Evolutionary conservation across 2,329 filamentous ascomycete species (phyloP), one percentile per base, ranked within the genome.

Genomic region (Alternaria panax): DNA sequence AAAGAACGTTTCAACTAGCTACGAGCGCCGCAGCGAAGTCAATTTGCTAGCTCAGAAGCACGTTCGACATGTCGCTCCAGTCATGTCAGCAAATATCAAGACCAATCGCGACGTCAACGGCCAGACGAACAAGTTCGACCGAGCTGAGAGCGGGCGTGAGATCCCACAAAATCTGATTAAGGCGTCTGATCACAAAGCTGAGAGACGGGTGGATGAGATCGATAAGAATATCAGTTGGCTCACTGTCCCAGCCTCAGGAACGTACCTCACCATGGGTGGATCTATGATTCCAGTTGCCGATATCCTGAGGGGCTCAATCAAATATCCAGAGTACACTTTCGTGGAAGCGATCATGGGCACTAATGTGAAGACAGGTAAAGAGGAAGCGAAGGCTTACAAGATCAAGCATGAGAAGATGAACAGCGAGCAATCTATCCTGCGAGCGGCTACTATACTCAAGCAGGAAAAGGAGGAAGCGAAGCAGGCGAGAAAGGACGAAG

Each of bases 81-180:
- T n/a, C 11, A 46, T 46, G 25, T 28, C 12, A 4, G 43, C 43
- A 1, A 46, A 46, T 16, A 22, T 8, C 8, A 2, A n/a, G 7
- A 43, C 24, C 5, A 30, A 46, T 0, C 11, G 43, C 27, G 43
- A 46, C 43, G n/a, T 46, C n/a, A n/a, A n/a, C 7, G 27, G 43
- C 7, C 12, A 7, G 6, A 16, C 7, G 43, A 46, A 2, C 0
- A 46, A 46, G 27, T 30, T 30, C 0, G 43, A 46, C 18, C 22
- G 27, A 27, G 27, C 3, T 1, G n/a, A 14, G 0, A 20, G 2
- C 2, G 30, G 9, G 6, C 27, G 27, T 0, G 27, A 16, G 27
- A 46, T 46, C 25, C 40, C 12, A 0, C 4, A 7, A 7, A 9
- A 11, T 5, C n/a, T 28, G 3, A 46, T 46, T 25, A 30, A 46